phyloP scores from a whole-genome alignment of 2,329 filamentous ascomycete genomes.

The Sarocladium kiliense region DNA sequence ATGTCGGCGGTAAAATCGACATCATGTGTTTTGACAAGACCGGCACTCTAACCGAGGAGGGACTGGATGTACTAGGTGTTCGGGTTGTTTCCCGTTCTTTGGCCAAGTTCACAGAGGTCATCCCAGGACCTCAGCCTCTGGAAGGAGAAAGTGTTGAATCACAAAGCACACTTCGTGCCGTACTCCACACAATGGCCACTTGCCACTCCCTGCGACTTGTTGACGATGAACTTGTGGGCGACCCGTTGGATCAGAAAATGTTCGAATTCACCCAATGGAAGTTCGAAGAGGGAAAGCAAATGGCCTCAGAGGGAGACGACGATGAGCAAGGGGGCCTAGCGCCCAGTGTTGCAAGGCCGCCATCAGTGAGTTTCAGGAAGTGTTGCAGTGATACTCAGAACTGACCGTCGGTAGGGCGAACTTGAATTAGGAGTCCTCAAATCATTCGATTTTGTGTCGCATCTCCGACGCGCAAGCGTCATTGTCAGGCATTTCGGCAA shows the following conservation, averaged over 20 bases:
- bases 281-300: constrained; percentile 81
- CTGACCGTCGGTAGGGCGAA: constrained; percentile 35
- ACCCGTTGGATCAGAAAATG: constrained; percentile 96
- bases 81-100: constrained; percentile 64
- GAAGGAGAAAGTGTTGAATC: constrained; percentile 36
- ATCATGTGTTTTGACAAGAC: constrained; percentile 99
- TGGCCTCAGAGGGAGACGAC: constrained; percentile 57
- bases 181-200: constrained; percentile 92
- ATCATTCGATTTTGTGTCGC: constrained; percentile 91
- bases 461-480: constrained; percentile 86
- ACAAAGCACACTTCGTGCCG: constrained; percentile 43
- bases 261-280: constrained; percentile 94
- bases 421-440: constrained; percentile 88
- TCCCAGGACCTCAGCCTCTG: constrained; percentile 59
- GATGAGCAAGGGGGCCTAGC: constrained; percentile 72
- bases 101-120: constrained; percentile 67
- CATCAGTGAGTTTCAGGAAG: constrained; percentile 37
- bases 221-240: constrained; percentile 83
- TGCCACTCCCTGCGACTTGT: constrained; percentile 88
- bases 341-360: constrained; percentile 85
- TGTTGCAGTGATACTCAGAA: neutral
- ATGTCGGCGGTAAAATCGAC: constrained; percentile 92
- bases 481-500: constrained; percentile 85
- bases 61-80: constrained; percentile 86
- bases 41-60: constrained; percentile 95